These are phyloP conservation scores for Sphagnum magellanicum DNA, from an alignment of 228 moss, liverwort and hornwort genomes.

Conservation along the genomic window DNA sequence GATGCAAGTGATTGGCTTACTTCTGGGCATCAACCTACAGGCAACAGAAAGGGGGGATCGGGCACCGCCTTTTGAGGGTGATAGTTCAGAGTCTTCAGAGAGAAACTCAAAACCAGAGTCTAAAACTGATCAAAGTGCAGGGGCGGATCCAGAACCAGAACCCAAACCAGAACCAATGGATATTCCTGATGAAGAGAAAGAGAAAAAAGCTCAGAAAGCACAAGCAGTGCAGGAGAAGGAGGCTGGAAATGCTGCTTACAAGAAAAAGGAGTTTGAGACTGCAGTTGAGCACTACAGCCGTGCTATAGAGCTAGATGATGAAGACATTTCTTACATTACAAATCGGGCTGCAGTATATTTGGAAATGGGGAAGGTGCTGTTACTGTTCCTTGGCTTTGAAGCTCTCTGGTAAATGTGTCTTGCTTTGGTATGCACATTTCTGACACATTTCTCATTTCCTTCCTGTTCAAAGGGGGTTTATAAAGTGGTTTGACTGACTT, in stretches of 20 bases:
- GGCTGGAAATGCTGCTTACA: slow-evolving; percentile 79
- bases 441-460: too few species aligned
- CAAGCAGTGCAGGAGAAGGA: slow-evolving; percentile 88
- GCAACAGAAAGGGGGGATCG: slow-evolving; percentile 35
- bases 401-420: too few species aligned
- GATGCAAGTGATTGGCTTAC: slow-evolving; percentile 91
- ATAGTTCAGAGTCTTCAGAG: slow-evolving; percentile 13
- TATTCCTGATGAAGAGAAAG: slow-evolving; percentile 46
- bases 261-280: slow-evolving; percentile 83
- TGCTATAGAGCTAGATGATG: slow-evolving; percentile 72
- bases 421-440: too few species aligned
- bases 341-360: slow-evolving; percentile 93
- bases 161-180: slow-evolving; percentile 71
- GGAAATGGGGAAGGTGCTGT: slow-evolving; percentile 83
- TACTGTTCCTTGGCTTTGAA: too few species aligned
- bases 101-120: slow-evolving; percentile 23
- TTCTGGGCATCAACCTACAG: slow-evolving; percentile 84
- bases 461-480: too few species aligned
- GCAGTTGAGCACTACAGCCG: slow-evolving; percentile 83
- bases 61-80: slow-evolving; percentile 47
- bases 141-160: slow-evolving; percentile 14
- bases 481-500: too few species aligned
- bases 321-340: slow-evolving; percentile 86
- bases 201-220: slow-evolving; percentile 47
- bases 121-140: background rate